A percentile compares a stretch with the other conserved stretches of the same genome.
Evolutionary conservation across 75 land plant species (phyloP).

Genomic region (Cupressus sempervirens): DNA sequence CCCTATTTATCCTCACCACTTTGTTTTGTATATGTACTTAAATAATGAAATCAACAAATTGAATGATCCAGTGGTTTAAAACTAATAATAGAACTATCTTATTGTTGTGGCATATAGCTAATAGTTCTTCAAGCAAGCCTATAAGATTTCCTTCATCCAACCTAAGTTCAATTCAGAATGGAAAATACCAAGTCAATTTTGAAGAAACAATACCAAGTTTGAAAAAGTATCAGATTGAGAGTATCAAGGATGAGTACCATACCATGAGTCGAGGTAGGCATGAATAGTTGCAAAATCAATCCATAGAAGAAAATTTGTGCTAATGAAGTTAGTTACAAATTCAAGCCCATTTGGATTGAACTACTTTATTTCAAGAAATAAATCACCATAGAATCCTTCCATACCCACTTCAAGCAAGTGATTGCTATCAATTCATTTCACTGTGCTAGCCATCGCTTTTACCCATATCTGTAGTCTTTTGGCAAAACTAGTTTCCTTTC

Average conservation of each 20-base stretch:
- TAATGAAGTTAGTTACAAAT: conserved; percentile 67
- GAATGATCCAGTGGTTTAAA: neutral
- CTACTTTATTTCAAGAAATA: too few species aligned
- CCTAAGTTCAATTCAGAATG: conserved; percentile 24
- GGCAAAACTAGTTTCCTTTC: conserved; percentile 10
- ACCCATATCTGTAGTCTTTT: conserved; percentile 53
- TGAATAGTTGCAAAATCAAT: conserved; percentile 74
- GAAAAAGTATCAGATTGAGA: neutral
- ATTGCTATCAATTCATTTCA: conserved; percentile 65
- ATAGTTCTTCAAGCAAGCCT: conserved; percentile 81
- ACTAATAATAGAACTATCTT: conserved; percentile 37
- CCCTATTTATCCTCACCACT: neutral
- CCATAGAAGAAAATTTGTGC: conserved; percentile 31
- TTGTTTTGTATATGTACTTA: neutral
- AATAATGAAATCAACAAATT: neutral
- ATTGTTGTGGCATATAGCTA: conserved; percentile 93
- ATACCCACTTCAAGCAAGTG: conserved; percentile 63
- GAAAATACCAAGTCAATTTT: too few species aligned
- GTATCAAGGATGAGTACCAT: conserved; percentile 15
- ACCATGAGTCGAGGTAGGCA: conserved; percentile 66
- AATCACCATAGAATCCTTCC: too few species aligned
- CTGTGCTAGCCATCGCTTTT: conserved; percentile 61
- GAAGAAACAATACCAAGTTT: neutral
- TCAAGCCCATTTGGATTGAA: too few species aligned
- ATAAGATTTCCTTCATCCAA: conserved; percentile 29